Evolutionary conservation across 305 asterid genomes (phyloP), one percentile per base, ranked within the genome.

Genomic region (Ajuga reptans): DNA sequence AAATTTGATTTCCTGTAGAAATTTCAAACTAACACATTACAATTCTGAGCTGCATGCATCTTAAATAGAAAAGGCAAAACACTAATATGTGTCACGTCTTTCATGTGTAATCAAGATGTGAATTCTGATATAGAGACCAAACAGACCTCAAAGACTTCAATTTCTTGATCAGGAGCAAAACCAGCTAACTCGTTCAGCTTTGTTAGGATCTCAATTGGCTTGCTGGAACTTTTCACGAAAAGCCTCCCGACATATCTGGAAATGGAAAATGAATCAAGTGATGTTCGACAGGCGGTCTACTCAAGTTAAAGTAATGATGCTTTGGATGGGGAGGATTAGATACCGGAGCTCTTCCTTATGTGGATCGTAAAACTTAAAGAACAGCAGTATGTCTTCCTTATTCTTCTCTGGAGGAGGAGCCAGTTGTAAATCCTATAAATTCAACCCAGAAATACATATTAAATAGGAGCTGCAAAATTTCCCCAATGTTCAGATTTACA

Each of bases 291-390:
- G 63, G 9, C 21, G 11, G 67, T 34, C 33, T 24, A n/a, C 3
- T 9, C 18, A 64, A 33, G 39, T 42, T 14, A 2, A 46, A 10
- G 3, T 9, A 46, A 15, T 1, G 2, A 66, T 24, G 45, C 6
- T 12, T 24, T 10, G 10, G 49, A 8, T 0, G 16, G 39, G 10
- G 6, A 1, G 9, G 21, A 16, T 52, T n/a, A 59, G 73, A 64
- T 84, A 93, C 99, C 96, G 85, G 58, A 91, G 92, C 75, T 89
- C 96, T 81, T 91, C 97, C 74, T 87, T 93, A 73, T 79, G 89
- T 60, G 97, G 96, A 74, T 93, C 87, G 74, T 84, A 93, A 71
- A 85, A 88, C 84, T 93, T 93, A 75, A 93, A 91, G 85, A 93
- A 93, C 78, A 93, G 85, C 75, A 93, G 87, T 76, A 89, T 84